These are phyloP conservation scores for Hyaloscypha finlandica DNA, from an alignment of 495 filamentous ascomycete species.

Conservation along the genomic window DNA sequence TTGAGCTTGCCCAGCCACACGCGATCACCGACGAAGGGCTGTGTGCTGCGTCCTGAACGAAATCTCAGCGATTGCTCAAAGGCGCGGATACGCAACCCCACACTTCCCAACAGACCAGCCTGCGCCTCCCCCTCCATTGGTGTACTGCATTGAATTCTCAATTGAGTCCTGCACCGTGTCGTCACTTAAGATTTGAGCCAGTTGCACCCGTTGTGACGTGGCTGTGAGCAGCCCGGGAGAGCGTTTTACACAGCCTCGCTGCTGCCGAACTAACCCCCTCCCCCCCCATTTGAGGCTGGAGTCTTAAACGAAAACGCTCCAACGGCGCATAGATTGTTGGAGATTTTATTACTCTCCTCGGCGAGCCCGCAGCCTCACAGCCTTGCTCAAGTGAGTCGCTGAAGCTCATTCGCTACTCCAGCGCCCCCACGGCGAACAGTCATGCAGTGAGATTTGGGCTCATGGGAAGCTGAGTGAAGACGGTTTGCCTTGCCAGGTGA, in stretches of 20 bases:
- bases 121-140: background rate
- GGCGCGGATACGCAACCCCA: background rate
- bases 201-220: background rate
- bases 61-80: background rate
- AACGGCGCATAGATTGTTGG: background rate
- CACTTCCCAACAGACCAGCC: background rate
- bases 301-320: background rate
- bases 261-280: background rate
- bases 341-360: background rate
- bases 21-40: background rate
- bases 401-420: background rate
- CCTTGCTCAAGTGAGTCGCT: background rate
- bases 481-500: conserved; percentile 11
- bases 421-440: conserved; percentile 2
- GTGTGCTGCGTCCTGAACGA: background rate
- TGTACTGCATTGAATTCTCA: background rate
- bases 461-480: conserved; percentile 1
- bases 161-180: background rate
- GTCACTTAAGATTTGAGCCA: background rate
- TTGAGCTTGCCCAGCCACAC: background rate
- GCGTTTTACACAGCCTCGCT: background rate
- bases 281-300: background rate
- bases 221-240: background rate
- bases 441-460: conserved; percentile 15
- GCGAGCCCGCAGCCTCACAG: conserved; percentile 12